phyloP scores from a whole-genome alignment of 371 early-diverging fungal genomes.

The Rhizopus microsporus region DNA sequence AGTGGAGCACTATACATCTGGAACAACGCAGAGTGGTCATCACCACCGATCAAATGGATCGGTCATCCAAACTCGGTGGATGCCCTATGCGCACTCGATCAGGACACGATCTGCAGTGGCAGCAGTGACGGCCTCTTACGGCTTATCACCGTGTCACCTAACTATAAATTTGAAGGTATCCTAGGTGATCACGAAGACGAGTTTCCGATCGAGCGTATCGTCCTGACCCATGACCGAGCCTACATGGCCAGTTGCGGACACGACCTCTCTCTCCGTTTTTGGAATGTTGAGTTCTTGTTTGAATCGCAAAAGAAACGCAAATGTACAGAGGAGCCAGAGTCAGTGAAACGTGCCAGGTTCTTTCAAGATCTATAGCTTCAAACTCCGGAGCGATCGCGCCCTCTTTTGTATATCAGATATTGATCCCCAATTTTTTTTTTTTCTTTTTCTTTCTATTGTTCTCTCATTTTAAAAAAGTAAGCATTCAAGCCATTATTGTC shows the following conservation, averaged over 20 bases:
- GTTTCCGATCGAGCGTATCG: slow-evolving; percentile 83
- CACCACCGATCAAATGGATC: slow-evolving; percentile 71
- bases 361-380: slow-evolving; percentile 2
- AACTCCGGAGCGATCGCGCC: background rate
- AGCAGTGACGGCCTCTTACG: slow-evolving; percentile 89
- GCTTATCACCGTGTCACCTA: slow-evolving; percentile 19
- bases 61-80: slow-evolving; percentile 92
- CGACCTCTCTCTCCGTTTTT: slow-evolving; percentile 83
- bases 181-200: slow-evolving; percentile 86
- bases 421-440: background rate
- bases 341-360: slow-evolving; percentile 4
- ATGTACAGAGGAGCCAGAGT: background rate
- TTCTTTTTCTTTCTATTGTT: slow-evolving; percentile 11
- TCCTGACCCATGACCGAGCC: slow-evolving; percentile 63
- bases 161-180: slow-evolving; percentile 67
- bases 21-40: slow-evolving; percentile 85
- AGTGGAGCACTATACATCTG: slow-evolving; percentile 82
- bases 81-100: slow-evolving; percentile 77
- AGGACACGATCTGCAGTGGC: slow-evolving; percentile 84
- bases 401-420: background rate
- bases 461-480: background rate
- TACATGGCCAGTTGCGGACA: slow-evolving; percentile 81
- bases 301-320: background rate
- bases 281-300: slow-evolving; percentile 61
- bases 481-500: background rate